These are phyloP conservation scores for Tephrocybe sp. DNA, from an alignment of 768 basidiomycete genomes.

Conservation along the genomic window DNA sequence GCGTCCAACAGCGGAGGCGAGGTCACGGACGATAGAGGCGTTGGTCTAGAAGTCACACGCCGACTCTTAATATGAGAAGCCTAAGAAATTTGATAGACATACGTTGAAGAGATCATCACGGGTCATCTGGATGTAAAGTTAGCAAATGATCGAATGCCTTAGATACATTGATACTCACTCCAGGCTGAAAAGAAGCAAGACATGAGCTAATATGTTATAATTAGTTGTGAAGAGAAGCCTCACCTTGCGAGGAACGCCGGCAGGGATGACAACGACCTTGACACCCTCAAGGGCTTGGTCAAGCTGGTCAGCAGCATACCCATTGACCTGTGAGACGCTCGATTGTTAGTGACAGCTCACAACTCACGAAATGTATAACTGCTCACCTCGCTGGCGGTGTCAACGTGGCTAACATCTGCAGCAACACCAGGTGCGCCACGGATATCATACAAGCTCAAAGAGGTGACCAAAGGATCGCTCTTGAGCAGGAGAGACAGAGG, in stretches of 20 bases:
- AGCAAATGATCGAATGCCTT: constrained; percentile 24
- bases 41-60: constrained; percentile 70
- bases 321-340: constrained; percentile 55
- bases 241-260: constrained; percentile 98
- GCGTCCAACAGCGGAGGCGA: constrained; percentile 85
- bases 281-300: constrained; percentile 88
- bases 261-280: constrained; percentile 95
- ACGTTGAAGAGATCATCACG: constrained; percentile 97
- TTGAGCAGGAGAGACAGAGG: constrained; percentile 94
- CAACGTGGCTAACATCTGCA: constrained; percentile 94
- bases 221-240: constrained; percentile 19
- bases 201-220: constrained; percentile 22
- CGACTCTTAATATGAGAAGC: not conserved
- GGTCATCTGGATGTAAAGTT: constrained; percentile 67
- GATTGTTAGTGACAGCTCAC: constrained; percentile 3
- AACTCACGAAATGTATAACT: constrained; percentile 14
- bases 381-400: constrained; percentile 77
- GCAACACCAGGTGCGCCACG: constrained; percentile 96
- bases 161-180: constrained; percentile 55
- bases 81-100: constrained; percentile 28
- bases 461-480: constrained; percentile 84
- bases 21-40: constrained; percentile 96
- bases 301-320: constrained; percentile 84
- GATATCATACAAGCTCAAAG: constrained; percentile 90
- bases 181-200: constrained; percentile 53